Evolutionary conservation across 1,284 basidiomycete species (phyloP).

Genomic region (Sporisorium scitamineum): DNA sequence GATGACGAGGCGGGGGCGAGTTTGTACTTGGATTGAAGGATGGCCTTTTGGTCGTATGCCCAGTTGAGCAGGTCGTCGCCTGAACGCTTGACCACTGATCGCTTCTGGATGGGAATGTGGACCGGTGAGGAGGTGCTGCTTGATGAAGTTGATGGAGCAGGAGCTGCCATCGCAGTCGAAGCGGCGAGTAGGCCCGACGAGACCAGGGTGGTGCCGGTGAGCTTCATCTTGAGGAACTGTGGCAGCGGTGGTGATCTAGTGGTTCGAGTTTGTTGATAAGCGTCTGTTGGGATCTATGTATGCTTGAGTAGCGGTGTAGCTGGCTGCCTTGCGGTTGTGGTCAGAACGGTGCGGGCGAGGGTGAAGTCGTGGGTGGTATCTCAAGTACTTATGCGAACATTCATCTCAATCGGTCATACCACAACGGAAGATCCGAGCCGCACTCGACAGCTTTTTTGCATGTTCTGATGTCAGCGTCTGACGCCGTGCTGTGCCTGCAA

Average conservation of each 20-base stretch:
- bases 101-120: conserved; percentile 42
- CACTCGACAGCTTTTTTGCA: neutral
- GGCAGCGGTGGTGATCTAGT: neutral
- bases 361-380: neutral
- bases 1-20: conserved; percentile 14
- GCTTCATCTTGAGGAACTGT: conserved; percentile 26
- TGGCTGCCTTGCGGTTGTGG: neutral
- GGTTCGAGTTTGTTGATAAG: neutral
- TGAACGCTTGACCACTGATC: conserved; percentile 22
- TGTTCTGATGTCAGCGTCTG: conserved; percentile 15
- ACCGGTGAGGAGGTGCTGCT: conserved; percentile 3
- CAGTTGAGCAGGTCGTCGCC: conserved; percentile 47
- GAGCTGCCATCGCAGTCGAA: conserved; percentile 18
- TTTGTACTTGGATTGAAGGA: conserved; percentile 55
- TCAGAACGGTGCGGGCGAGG: neutral
- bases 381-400: neutral
- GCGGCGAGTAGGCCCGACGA: conserved; percentile 32
- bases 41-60: conserved; percentile 51
- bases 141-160: conserved; percentile 15
- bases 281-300: neutral
- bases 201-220: conserved; percentile 26
- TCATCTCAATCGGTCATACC: neutral
- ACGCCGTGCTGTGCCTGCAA: neutral
- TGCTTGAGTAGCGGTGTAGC: neutral
- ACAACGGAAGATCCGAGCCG: neutral